These are phyloP conservation scores for Oehlia diaphana DNA, from an alignment of 192 early-diverging fungal genomes.

Conservation along the genomic window DNA sequence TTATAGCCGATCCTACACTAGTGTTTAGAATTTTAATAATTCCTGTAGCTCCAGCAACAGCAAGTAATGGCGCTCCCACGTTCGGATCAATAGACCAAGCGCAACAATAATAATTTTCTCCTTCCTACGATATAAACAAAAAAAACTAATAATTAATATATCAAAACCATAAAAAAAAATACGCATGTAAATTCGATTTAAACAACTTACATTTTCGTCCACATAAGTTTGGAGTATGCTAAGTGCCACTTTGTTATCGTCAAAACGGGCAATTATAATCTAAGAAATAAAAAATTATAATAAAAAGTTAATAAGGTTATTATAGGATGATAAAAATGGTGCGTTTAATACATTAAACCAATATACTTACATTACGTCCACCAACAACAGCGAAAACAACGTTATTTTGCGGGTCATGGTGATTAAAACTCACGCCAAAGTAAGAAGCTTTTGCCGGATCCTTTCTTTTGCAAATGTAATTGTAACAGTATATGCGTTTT, in stretches of 20 bases:
- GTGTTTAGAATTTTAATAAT: constrained; percentile 25
- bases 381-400: constrained; percentile 9
- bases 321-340: not conserved
- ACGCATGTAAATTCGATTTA: not conserved
- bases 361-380: constrained; percentile 6
- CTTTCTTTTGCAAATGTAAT: not conserved
- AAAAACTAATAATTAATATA: not conserved
- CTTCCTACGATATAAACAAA: not conserved
- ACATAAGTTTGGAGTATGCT: constrained; percentile 14
- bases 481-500: not conserved
- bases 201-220: constrained; percentile 23
- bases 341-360: not conserved
- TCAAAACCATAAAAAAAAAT: not conserved
- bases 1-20: not conserved
- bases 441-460: constrained; percentile 22
- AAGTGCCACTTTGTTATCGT: not conserved
- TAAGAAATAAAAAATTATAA: not conserved
- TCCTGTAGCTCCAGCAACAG: constrained; percentile 21
- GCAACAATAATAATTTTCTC: constrained; percentile 29
- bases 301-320: not conserved
- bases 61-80: constrained; percentile 18
- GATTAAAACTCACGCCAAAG: constrained; percentile 10
- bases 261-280: not conserved
- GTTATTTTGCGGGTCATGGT: too few species aligned
- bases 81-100: constrained; percentile 23